phyloP scores from a whole-genome alignment of 805 yeast genomes.

The Pichia paraexigua region DNA sequence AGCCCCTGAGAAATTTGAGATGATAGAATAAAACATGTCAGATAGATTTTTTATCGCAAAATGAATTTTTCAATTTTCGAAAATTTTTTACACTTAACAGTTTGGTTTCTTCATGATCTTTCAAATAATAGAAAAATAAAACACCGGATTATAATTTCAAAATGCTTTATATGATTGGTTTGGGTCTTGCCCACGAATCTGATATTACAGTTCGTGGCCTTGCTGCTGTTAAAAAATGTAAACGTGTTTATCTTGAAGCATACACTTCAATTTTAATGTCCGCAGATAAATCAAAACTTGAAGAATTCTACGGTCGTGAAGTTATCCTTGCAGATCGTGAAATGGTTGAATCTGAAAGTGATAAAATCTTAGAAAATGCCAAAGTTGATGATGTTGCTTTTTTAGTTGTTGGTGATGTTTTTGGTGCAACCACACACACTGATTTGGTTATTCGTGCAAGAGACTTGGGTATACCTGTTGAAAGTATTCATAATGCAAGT shows the following conservation, averaged over 20 bases:
- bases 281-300: conserved; percentile 67
- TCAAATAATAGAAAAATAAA: background rate
- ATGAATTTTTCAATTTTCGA: background rate
- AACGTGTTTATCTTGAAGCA: conserved; percentile 90
- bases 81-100: background rate
- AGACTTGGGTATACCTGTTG: conserved; percentile 69
- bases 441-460: conserved; percentile 89
- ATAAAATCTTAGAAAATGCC: conserved; percentile 70
- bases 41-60: background rate
- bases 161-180: conserved; percentile 87
- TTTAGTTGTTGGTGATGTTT: conserved; percentile 94
- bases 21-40: background rate
- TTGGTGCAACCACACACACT: conserved; percentile 97
- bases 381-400: conserved; percentile 82
- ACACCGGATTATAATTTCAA: background rate
- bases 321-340: conserved; percentile 91
- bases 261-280: conserved; percentile 95
- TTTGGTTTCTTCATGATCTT: background rate
- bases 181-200: conserved; percentile 80
- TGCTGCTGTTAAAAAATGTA: conserved; percentile 73
- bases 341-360: conserved; percentile 84
- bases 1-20: background rate
- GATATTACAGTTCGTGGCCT: conserved; percentile 95
- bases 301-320: conserved; percentile 76
- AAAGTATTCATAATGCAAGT: conserved; percentile 88